These are phyloP conservation scores for Acanthamoeba lugdunensis DNA, from an alignment of 208 protist genomes.

Conservation along the genomic window DNA sequence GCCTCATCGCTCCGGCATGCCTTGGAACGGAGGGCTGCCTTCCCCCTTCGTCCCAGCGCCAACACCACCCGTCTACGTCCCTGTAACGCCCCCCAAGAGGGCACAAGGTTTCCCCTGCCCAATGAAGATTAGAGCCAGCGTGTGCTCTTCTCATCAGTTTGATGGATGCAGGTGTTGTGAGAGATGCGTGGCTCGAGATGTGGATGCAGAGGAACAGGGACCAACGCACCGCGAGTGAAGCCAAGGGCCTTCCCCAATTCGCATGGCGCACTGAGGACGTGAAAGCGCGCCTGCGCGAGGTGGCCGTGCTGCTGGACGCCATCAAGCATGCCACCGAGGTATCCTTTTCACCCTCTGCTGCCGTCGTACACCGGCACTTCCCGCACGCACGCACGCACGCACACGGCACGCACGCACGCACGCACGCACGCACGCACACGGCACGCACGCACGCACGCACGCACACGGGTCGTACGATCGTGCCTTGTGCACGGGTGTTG, in stretches of 20 bases:
- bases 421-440: too few species aligned
- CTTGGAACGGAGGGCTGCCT: too few species aligned
- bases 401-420: too few species aligned
- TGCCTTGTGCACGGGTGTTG: background rate
- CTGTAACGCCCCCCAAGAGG: background rate
- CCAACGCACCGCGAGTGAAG: background rate
- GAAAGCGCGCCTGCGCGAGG: constrained; percentile 25
- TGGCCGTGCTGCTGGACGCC: background rate
- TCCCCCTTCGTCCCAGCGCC: too few species aligned
- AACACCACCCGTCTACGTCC: background rate
- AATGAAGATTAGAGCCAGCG: too few species aligned
- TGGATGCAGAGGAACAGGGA: constrained; percentile 11
- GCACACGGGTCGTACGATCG: background rate
- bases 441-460: background rate
- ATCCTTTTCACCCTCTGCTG: constrained; percentile 1
- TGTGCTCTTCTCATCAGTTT: too few species aligned
- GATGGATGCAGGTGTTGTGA: background rate
- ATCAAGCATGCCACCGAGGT: background rate
- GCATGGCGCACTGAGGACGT: background rate
- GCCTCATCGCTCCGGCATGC: background rate
- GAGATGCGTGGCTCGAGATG: background rate
- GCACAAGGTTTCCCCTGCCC: too few species aligned
- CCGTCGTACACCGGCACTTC: background rate
- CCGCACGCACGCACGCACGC: background rate
- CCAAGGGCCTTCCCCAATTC: background rate